Base-by-base conservation (phyloP, 371 early-diverging fungal genomes). In the Apophysomyces sp. region DNA sequence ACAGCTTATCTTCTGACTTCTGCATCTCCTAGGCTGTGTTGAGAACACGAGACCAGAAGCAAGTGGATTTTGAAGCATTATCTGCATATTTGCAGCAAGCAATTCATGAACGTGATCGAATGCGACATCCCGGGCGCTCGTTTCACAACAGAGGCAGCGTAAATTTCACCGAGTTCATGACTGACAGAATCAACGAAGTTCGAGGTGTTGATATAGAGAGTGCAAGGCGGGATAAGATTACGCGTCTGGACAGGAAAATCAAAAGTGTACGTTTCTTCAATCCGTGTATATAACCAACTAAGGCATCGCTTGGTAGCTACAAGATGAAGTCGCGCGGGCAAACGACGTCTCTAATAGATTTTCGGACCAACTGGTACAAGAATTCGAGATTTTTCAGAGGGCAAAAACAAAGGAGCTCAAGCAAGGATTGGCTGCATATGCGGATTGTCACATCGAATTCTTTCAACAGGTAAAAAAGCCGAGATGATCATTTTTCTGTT, bases 1-100 rank as follows among this genome's bases (percentile, higher is more conserved):
- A 30, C 9, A 7, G 32, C 8, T 18, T 24, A 16, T 16, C 12
- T 39, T 3, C 34, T 9, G 12, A 30, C 0, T 54, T 55, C 24
- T 44, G n/a, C 21, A 31, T 28, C 13, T 16, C 5, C 37, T 49
- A 92, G 91, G 87, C 86, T 30, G 82, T 89, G 53, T 74, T 97
- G 32, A 84, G 83, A 60, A 77, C 86, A 61, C 82, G 97, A 36
- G 97, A 96, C 76, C 93, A 94, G 65, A 96, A 95, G 72, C 97
- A 96, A 73, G 84, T 95, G 9, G 94, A 96, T 71, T 89, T 87
- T 72, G 97, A 97, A 73, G 96, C 91, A 49, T 74, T 96, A 32
- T 84, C 90, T 1, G 79, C 81, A 54, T 91, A 88, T 55, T 72
- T 94, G 37, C 87, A 90, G 67, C 83, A 74, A 65, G 86, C 82